Evolutionary conservation across 2,329 filamentous ascomycete species (phyloP), one percentile per base, ranked within the genome.

Genomic region (Didymella sp.): DNA sequence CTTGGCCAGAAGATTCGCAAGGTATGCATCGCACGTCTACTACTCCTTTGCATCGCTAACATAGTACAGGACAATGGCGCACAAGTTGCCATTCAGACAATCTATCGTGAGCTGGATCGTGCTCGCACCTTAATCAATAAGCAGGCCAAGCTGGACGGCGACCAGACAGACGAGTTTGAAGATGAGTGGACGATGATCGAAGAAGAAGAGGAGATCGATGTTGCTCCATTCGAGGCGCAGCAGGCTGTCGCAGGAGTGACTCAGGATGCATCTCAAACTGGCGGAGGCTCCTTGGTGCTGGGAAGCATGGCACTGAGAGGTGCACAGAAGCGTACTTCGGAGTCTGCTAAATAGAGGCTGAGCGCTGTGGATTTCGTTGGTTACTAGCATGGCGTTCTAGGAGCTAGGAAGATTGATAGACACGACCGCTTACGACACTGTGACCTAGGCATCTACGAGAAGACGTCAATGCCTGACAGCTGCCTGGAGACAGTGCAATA

Each of bases 91-190:
- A 95, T 98, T 60, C 91, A 96, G 75, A 90, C 87, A 58, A 91
- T 99, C 54, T 99, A 98, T 73, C 89, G 95, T 38, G 94, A 98
- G 73, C 84, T 98, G 53, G 95, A 98, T 73, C 97, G 97, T 69
- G 93, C 95, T 33, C 90, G 86, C 75, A 89, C 89, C 15, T 81
- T 98, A 41, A 89, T 96, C 73, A 90, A 89, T 75, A 85, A 87
- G 69, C 77, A 73, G 28, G 66, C 62, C 1, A 72, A 73, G 46
- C 67, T 63, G 4, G 71, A 72, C 24, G 56, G 77, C 75, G 59
- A 74, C 68, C 49, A 61, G 74, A 78, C 17, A 12, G 87, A 87
- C 28, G 87, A 88, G 12, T 88, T 89, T 59, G 88, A 91, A 68
- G 92, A 96, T 73, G 91, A 88, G 71, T 98, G 93, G 94, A 97